phyloP scores from a whole-genome alignment of 2,329 filamentous ascomycete species.

The Magnaporthiopsis incrustans region DNA sequence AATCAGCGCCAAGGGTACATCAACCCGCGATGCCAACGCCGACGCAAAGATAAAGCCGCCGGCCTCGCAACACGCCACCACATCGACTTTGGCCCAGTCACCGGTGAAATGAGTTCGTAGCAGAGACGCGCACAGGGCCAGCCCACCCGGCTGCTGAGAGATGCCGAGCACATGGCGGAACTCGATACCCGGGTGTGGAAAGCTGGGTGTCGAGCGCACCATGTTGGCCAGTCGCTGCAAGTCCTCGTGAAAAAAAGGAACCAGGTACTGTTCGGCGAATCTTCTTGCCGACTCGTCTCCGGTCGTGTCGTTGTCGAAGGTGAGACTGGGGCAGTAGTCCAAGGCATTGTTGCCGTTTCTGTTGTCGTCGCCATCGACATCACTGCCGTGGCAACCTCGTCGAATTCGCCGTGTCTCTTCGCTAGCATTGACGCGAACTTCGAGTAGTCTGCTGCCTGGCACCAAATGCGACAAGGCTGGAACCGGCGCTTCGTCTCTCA shows the following conservation, averaged over 20 bases:
- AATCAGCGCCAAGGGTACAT: slow-evolving; percentile 39
- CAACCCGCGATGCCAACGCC: slow-evolving; percentile 32
- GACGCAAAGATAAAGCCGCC: slow-evolving; percentile 51
- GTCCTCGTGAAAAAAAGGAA: slow-evolving; percentile 38
- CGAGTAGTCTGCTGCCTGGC: slow-evolving; percentile 42
- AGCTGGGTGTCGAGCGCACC: slow-evolving; percentile 39
- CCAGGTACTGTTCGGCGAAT: slow-evolving; percentile 34
- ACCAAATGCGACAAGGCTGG: slow-evolving; percentile 45
- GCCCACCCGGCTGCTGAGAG: slow-evolving; percentile 39
- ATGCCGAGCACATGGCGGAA: slow-evolving; percentile 54
- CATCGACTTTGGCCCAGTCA: slow-evolving; percentile 37
- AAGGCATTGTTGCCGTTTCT: slow-evolving; percentile 17
- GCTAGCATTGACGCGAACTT: slow-evolving; percentile 39
- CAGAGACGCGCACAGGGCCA: slow-evolving; percentile 42
- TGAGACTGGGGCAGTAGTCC: slow-evolving; percentile 31
- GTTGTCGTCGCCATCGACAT: slow-evolving; percentile 12
- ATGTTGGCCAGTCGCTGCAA: slow-evolving; percentile 39
- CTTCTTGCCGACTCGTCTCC: slow-evolving; percentile 28
- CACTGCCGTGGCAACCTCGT: slow-evolving; percentile 18
- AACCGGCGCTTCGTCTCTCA: slow-evolving; percentile 53
- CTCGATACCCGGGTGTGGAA: slow-evolving; percentile 40
- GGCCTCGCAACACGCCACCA: slow-evolving; percentile 44
- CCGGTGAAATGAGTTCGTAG: slow-evolving; percentile 35
- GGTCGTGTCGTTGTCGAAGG: slow-evolving; percentile 41
- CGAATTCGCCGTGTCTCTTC: slow-evolving; percentile 28